Percentiles rank a stretch among this genome's conserved stretches.
These are phyloP conservation scores for Pholiota microspora DNA, from an alignment of 768 basidiomycete genomes.

Conservation along the genomic window DNA sequence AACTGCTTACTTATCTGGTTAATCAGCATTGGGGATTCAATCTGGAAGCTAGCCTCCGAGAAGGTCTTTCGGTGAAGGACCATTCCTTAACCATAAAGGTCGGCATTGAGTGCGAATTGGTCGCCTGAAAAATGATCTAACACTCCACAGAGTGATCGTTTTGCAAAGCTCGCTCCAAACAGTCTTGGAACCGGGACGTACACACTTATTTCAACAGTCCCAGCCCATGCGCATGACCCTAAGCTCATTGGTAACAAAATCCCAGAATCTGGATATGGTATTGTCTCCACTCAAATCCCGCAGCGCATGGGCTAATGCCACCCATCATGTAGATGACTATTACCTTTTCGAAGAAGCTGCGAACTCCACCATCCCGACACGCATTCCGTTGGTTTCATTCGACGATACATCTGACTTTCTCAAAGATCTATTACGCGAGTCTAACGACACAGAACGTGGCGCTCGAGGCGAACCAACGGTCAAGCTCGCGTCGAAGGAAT, in stretches of 20 bases:
- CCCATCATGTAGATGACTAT: slow-evolving; percentile 56
- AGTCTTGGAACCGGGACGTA: slow-evolving; percentile 54
- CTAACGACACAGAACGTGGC: slow-evolving; percentile 29
- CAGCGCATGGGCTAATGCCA: background rate
- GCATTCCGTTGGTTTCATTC: slow-evolving; percentile 43
- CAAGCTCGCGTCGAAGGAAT: slow-evolving; percentile 52
- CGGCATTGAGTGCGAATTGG: slow-evolving; percentile 1
- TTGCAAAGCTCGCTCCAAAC: slow-evolving; percentile 49
- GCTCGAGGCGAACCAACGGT: slow-evolving; percentile 43
- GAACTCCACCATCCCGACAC: slow-evolving; percentile 40
- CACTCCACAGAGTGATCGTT: slow-evolving; percentile 45
- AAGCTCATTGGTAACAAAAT: slow-evolving; percentile 58
- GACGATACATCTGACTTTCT: slow-evolving; percentile 44
- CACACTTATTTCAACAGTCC: slow-evolving; percentile 41
- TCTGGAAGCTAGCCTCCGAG: slow-evolving; percentile 63
- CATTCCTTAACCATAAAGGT: slow-evolving; percentile 45
- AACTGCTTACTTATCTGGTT: background rate
- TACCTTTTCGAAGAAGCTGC: slow-evolving; percentile 49
- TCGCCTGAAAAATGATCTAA: background rate
- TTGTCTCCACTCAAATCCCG: slow-evolving; percentile 6
- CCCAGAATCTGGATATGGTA: slow-evolving; percentile 63
- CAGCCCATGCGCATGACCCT: slow-evolving; percentile 45
- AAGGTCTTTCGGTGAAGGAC: slow-evolving; percentile 48
- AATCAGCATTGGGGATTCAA: slow-evolving; percentile 86
- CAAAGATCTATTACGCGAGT: slow-evolving; percentile 35